phyloP scores from a whole-genome alignment of 2,329 filamentous ascomycete genomes.

The Alternaria sp. region DNA sequence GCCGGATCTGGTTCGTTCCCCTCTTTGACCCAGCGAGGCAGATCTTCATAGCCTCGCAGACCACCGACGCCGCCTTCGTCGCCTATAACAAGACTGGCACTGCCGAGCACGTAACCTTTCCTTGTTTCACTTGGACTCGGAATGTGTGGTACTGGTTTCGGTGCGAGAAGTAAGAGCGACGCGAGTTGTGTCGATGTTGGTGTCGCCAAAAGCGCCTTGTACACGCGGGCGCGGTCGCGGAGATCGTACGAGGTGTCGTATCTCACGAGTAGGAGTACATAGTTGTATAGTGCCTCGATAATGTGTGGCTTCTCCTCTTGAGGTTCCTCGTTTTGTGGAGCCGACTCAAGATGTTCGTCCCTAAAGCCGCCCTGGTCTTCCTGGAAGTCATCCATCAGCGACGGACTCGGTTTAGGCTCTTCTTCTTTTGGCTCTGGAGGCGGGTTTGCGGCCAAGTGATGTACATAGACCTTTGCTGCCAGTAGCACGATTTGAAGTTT shows the following conservation, averaged over 20 bases:
- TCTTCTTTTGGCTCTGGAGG: constrained; percentile 49
- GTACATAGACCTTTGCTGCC: constrained; percentile 95
- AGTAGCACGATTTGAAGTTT: constrained; percentile 92
- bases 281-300: constrained; percentile 81
- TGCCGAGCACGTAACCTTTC: constrained; percentile 80
- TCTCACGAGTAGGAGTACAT: constrained; percentile 82
- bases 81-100: constrained; percentile 83
- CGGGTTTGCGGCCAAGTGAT: constrained; percentile 75
- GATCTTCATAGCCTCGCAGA: constrained; percentile 78
- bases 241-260: constrained; percentile 97
- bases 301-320: constrained; percentile 64
- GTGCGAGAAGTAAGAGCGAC: constrained; percentile 86
- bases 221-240: constrained; percentile 87
- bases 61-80: constrained; percentile 73
- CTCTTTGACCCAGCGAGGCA: constrained; percentile 85
- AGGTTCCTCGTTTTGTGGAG: constrained; percentile 20
- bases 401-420: constrained; percentile 30
- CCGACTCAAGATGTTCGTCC: constrained; percentile 32
- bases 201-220: constrained; percentile 80
- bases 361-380: constrained; percentile 50
- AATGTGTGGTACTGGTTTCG: constrained; percentile 90
- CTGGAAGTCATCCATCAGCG: constrained; percentile 39
- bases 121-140: constrained; percentile 88
- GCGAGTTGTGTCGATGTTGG: constrained; percentile 82
- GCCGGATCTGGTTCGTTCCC: constrained; percentile 81